A percentile compares a stretch with the other conserved stretches of the same genome.
These are phyloP conservation scores for Henckelia pumila DNA, from an alignment of 257 asterid genomes.

Conservation along the genomic window DNA sequence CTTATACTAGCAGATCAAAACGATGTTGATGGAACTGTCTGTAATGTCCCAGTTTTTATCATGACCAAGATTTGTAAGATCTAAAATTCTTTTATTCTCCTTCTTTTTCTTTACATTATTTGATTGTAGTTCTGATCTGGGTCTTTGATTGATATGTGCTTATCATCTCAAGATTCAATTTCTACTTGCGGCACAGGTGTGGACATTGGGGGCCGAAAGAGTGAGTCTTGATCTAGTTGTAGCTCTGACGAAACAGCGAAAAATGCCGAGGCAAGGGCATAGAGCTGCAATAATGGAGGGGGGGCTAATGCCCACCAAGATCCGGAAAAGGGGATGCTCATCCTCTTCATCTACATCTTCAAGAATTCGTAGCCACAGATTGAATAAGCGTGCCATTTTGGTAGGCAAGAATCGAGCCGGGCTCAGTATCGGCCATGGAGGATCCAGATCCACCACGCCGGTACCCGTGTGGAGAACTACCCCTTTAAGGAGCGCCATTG, in stretches of 20 bases:
- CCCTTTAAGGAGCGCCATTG: slow-evolving; percentile 45
- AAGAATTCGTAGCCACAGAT: slow-evolving; percentile 48
- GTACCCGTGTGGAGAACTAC: slow-evolving; percentile 82
- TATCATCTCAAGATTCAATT: slow-evolving; percentile 9
- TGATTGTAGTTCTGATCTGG: not conserved
- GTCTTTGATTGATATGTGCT: not conserved
- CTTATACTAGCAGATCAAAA: not conserved
- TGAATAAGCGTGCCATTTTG: slow-evolving; percentile 71
- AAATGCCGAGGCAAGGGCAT: slow-evolving; percentile 51
- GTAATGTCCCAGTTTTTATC: not conserved
- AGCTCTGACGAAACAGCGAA: slow-evolving; percentile 3
- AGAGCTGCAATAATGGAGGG: slow-evolving; percentile 50
- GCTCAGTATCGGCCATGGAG: slow-evolving; percentile 39
- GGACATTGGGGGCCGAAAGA: slow-evolving; percentile 6
- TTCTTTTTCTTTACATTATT: slow-evolving; percentile 11
- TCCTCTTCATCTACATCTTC: slow-evolving; percentile 87
- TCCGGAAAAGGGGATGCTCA: slow-evolving; percentile 91
- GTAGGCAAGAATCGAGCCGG: slow-evolving; percentile 74
- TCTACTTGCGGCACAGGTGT: slow-evolving; percentile 4
- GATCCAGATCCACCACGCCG: slow-evolving; percentile 89
- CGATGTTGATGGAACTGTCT: not conserved
- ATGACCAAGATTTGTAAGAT: slow-evolving; percentile 28
- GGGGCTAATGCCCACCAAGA: slow-evolving; percentile 52
- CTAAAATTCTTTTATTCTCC: slow-evolving; percentile 17
- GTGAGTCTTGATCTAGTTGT: not conserved